These are phyloP conservation scores for Musa schizocarpa DNA, from an alignment of 176 grass and related monocot species.

Conservation along the genomic window DNA sequence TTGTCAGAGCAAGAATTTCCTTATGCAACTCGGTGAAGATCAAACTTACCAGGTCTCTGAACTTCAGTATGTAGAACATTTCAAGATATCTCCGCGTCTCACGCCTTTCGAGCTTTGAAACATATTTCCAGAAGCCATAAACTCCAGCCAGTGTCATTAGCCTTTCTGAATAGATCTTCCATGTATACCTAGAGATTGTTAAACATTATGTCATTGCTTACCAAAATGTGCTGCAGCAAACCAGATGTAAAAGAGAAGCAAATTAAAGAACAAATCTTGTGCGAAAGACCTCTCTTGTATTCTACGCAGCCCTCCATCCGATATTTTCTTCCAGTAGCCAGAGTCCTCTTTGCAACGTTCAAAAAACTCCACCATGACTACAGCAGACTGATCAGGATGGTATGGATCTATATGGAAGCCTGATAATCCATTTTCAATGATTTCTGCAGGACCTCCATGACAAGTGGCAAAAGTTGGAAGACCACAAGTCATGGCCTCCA, in stretches of 20 bases:
- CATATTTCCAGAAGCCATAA: conserved; percentile 98
- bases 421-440: conserved; percentile 75
- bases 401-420: conserved; percentile 97
- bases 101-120: conserved; percentile 88
- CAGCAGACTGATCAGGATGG: conserved; percentile 63
- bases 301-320: conserved; percentile 49
- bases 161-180: conserved; percentile 97
- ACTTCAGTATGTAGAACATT: conserved; percentile 98
- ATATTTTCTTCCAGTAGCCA: conserved; percentile 52
- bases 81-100: conserved; percentile 89
- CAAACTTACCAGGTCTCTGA: conserved; percentile 67
- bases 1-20: neutral
- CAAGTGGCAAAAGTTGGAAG: conserved; percentile 92
- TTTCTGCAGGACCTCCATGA: conserved; percentile 91
- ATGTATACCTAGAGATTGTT: conserved; percentile 57
- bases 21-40: neutral
- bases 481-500: conserved; percentile 96
- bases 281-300: conserved; percentile 72
- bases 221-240: neutral
- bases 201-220: conserved; percentile 5
- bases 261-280: neutral
- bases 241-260: neutral
- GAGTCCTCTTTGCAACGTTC: conserved; percentile 55
- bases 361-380: conserved; percentile 67
- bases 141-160: conserved; percentile 94